Base-by-base conservation (phyloP, 2,329 filamentous ascomycete species). In the Ophiostoma ips region DNA sequence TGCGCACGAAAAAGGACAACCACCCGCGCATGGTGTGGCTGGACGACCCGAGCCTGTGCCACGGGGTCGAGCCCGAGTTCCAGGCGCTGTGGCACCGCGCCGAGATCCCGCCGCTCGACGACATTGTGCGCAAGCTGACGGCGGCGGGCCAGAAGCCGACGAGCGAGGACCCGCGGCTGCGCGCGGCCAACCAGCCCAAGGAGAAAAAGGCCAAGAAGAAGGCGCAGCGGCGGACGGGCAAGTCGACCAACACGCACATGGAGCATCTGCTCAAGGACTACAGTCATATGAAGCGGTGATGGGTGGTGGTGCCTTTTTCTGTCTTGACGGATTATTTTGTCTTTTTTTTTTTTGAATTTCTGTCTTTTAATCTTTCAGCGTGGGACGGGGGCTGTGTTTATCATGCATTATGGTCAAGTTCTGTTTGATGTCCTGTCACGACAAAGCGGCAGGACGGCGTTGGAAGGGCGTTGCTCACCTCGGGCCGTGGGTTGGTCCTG, bases 191-290 rank as follows among this genome's bases (percentile, higher is more conserved):
- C 19, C 76, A 77, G 58, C 61, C 73, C 53, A 79, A 76, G 62
- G 68, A 81, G 57, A 84, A 86, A 68, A 82, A 83, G 68, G 80
- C 81, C 65, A 84, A 86, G 68, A 86, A 85, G 63, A 72, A 79
- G 41, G 69, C 71, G 24, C 66, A 68, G 57, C 77, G 86, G 56
- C 76, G 81, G 53, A 78, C 79, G 38, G 85, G 84, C 56, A 92
- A 89, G 73, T 81, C 83, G 51, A 94, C 87, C 24, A 95, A 95
- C 63, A 80, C 79, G 28, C 88, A 95, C 63, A 94, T 95, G 87
- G 73, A 75, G 58, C 79, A 83, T 56, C 75, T 94, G 53, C 72
- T 94, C 61, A 82, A 87, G 68, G 85, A 90, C 62, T 89, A 71
- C 61, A 74, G 70, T 55, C 64, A 69, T 49, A 61, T 70, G 57